Conservation (phyloP, 2,329 filamentous ascomycete genomes). For the Spiromastix sp. region DNA sequence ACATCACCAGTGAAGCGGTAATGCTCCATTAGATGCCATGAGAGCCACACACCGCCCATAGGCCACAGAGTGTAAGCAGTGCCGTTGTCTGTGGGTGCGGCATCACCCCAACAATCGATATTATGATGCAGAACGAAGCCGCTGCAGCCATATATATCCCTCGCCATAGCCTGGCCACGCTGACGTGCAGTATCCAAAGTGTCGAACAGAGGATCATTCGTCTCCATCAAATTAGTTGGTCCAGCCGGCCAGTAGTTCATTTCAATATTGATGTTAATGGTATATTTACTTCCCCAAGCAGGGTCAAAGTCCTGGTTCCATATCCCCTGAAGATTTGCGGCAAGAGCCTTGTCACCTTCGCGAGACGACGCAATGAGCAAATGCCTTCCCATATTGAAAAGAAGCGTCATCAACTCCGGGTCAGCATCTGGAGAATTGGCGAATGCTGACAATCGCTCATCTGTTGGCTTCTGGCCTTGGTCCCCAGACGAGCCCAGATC, state of each 20-base stretch:
- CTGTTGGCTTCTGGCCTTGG: constrained; percentile 14
- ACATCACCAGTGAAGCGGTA: constrained; percentile 38
- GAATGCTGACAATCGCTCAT: constrained; percentile 2
- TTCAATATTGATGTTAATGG: constrained; percentile 49
- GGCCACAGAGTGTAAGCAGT: constrained; percentile 27
- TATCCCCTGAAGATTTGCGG: constrained; percentile 48
- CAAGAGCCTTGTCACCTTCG: too few species aligned
- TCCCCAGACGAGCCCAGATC: constrained; percentile 11
- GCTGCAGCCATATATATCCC: constrained; percentile 39
- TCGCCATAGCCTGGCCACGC: constrained; percentile 40
- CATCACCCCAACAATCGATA: constrained; percentile 48
- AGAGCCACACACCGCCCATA: constrained; percentile 45
- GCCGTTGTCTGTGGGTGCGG: constrained; percentile 37
- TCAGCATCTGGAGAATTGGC: constrained; percentile 22
- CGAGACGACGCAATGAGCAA: constrained; percentile 45
- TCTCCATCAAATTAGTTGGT: constrained; percentile 39
- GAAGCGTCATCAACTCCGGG: constrained; percentile 39
- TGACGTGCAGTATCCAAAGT: constrained; percentile 25
- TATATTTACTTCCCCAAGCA: constrained; percentile 47
- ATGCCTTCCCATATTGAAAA: constrained; percentile 43
- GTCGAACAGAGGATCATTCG: constrained; percentile 32
- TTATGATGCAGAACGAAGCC: constrained; percentile 48
- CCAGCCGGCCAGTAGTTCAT: constrained; percentile 52
- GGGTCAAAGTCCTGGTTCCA: constrained; percentile 41
- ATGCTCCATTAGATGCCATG: constrained; percentile 47